Conservation (phyloP, 208 protist species). For the Acanthamoeba royreba region DNA sequence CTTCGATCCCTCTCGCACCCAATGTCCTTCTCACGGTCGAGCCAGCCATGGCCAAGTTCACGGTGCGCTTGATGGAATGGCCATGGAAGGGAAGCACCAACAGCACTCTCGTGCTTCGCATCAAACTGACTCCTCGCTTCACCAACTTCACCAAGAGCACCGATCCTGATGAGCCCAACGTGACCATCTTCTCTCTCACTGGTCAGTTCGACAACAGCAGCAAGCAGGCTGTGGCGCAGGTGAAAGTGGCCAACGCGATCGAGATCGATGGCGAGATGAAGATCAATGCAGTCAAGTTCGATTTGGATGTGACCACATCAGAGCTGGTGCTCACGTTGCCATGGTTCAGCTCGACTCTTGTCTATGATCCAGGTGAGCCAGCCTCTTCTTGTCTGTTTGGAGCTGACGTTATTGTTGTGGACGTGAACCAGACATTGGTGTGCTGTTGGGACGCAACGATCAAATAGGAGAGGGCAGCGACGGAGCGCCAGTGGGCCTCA, state of each 20-base stretch:
- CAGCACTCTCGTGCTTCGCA: not conserved
- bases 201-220: not conserved
- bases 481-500: not conserved
- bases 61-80: not conserved
- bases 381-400: not conserved
- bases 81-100: not conserved
- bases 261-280: not conserved
- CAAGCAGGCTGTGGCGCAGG: not conserved
- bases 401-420: not conserved
- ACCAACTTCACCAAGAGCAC: not conserved
- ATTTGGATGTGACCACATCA: not conserved
- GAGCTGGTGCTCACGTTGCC: not conserved
- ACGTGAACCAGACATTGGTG: not conserved
- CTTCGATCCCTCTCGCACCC: not conserved
- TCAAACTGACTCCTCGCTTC: not conserved
- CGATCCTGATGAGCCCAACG: not conserved
- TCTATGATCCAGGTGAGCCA: not conserved
- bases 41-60: not conserved
- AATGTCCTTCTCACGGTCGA: not conserved
- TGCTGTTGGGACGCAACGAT: not conserved
- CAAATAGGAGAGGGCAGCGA: not conserved
- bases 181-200: not conserved
- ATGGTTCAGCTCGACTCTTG: not conserved
- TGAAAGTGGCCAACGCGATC: not conserved
- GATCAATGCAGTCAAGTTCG: not conserved